A percentile compares a stretch with the other conserved stretches of the same genome.
These are phyloP conservation scores for Glycyrrhiza uralensis DNA, from an alignment of 306 rosid species.

Conservation along the genomic window DNA sequence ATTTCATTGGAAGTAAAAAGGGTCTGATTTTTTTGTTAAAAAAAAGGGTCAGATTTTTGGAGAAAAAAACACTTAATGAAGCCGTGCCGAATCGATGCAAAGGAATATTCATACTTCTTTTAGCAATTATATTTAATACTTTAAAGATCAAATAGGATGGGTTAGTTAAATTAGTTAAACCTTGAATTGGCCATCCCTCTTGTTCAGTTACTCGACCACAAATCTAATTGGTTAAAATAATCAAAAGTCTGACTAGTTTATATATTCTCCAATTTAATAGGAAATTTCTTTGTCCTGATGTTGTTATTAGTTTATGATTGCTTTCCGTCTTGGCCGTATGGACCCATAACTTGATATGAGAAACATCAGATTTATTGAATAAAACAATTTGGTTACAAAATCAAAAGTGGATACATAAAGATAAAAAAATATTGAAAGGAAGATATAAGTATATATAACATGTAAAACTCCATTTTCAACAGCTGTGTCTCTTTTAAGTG, in stretches of 20 bases:
- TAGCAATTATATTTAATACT: too few species aligned
- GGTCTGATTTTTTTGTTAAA: too few species aligned
- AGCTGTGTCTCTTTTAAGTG: background rate
- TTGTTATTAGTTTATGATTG: background rate
- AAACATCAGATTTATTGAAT: background rate
- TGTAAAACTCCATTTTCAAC: background rate
- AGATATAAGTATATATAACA: background rate
- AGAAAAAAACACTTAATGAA: too few species aligned
- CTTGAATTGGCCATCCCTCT: background rate
- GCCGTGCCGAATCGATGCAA: too few species aligned
- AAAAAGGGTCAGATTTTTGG: too few species aligned
- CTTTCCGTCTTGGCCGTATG: background rate
- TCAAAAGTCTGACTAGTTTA: background rate
- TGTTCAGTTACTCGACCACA: background rate
- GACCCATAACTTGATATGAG: background rate
- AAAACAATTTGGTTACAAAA: background rate
- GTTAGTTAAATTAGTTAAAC: too few species aligned
- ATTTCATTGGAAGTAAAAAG: too few species aligned
- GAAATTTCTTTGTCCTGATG: background rate
- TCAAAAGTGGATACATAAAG: background rate
- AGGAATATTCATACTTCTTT: too few species aligned
- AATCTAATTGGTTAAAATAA: background rate
- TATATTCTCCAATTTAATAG: too few species aligned
- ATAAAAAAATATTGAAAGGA: background rate
- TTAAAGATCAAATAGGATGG: too few species aligned